Evolutionary conservation across 805 yeast genomes (phyloP), one percentile per base, ranked within the genome.

Genomic region (Starmerella apis): DNA sequence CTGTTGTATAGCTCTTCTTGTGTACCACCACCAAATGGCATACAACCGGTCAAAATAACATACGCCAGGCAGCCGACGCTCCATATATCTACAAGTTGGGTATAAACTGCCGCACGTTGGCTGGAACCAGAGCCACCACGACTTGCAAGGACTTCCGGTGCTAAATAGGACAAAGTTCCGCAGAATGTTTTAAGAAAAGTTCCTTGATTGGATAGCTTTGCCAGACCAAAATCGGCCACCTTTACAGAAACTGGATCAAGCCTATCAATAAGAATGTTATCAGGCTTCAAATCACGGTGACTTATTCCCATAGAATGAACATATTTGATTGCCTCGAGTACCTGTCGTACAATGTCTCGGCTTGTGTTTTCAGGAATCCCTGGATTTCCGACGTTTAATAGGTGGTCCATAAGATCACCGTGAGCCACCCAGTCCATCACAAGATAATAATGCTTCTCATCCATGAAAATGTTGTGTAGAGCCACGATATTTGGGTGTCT

Each of bases 261-360:
- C 61, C 80, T 83, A 60, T 86, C 86, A 49, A 92, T 86, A 50
- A 92, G 70, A 11, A 92, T 86, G 65, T 92, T 92, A 64, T 92
- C 99, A 0, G 99, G 99, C 64, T 92, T 92, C 58, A 92, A 70
- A 67, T 92, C 99, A 51, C 99, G 74, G 65, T 92, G 99, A n/a
- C 94, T 83, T 24, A 92, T 88, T 1, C 95, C 96, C 62, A 81
- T 69, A 2, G 77, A 75, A 68, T 92, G 99, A 36, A 92, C 94
- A 61, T 92, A 88, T 39, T 78, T 74, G 5, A 92, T 80, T 0
- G 95, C 96, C 52, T 79, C 77, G 36, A 92, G 67, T 1, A 90
- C 80, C 65, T 92, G 98, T 56, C 78, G 77, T 1, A 94, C 76
- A 23, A 92, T 85, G 53, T 85, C 95, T 57, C 83, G 80, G 8